These are phyloP conservation scores for Globisporangium rhizosaccharum DNA, from an alignment of 352 stramenopile genomes.

Conservation along the genomic window DNA sequence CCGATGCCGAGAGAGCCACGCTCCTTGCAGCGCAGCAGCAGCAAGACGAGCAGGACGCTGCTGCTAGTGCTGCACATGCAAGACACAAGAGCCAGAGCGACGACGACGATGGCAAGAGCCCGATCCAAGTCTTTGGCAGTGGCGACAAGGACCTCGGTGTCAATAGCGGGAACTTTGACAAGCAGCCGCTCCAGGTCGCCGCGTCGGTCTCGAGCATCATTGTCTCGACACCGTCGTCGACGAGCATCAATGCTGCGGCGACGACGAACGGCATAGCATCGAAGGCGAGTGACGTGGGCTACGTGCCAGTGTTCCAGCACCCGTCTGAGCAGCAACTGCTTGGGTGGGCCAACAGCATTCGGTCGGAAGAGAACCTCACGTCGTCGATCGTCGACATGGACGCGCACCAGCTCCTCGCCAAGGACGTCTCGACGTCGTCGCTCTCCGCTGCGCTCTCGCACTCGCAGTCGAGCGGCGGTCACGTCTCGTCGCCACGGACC, in stretches of 20 bases:
- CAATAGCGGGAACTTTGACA: constrained; percentile 10
- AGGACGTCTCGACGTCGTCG: constrained; percentile 17
- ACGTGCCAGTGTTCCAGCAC: background rate
- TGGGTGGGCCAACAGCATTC: constrained; percentile 11
- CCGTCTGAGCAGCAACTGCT: constrained; percentile 5
- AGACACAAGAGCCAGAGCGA: background rate
- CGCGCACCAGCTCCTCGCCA: constrained; percentile 13
- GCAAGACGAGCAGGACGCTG: background rate
- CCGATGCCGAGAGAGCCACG: constrained; percentile 5
- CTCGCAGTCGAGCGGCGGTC: constrained; percentile 7
- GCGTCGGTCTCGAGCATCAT: constrained; percentile 18
- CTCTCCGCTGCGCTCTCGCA: constrained; percentile 11
- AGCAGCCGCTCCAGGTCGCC: constrained; percentile 10
- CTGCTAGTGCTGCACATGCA: background rate
- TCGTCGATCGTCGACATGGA: constrained; percentile 11
- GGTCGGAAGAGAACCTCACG: constrained; percentile 12
- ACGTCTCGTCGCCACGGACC: constrained; percentile 17
- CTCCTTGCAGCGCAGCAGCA: background rate
- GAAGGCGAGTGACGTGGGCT: background rate
- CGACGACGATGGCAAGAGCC: constrained; percentile 12
- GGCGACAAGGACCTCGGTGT: constrained; percentile 6
- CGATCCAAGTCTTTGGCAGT: constrained; percentile 7
- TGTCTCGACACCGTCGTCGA: constrained; percentile 12
- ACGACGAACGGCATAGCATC: background rate
- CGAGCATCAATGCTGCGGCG: background rate